Evolutionary conservation across 768 basidiomycete species (phyloP), one percentile per base, ranked within the genome.

Genomic region (Pleurotus eryngii): DNA sequence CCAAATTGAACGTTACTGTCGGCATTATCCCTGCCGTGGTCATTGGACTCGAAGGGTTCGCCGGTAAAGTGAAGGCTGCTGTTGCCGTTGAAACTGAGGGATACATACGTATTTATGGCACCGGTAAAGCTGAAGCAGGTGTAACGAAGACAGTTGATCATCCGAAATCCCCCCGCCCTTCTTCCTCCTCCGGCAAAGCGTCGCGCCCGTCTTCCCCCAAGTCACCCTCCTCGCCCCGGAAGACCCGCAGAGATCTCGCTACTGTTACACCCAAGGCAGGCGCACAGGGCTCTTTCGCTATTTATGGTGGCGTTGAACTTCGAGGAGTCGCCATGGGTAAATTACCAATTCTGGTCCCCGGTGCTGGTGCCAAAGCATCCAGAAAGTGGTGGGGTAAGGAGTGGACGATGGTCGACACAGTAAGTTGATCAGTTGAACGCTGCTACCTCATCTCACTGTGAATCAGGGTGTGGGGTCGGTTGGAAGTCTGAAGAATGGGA

Each of bases 41-140:
- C 17, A n/a, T 54, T 4, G 51, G 51, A 4, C 51, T 54, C n/a
- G 51, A 54, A 42, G 51, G 51, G 15, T 54, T 54, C 26, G 51
- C 51, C 4, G 51, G 51, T n/a, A 37, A 54, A 24, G 51, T 54
- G 7, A 39, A 42, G 22, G 51, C 51, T 9, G 51, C 51, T 8
- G 38, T 54, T 7, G 38, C 35, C 12, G 5, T 20, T 3, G 51
- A 54, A 22, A 20, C 42, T 1, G 51, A 54, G 15, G 37, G 37
- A 6, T 54, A 40, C 22, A 18, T 42, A 7, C 51, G 51, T n/a
- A 17, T 54, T 7, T 37, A 54, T 1, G 39, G 51, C 37, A 18
- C 26, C 1, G 51, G 51, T 4, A 54, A 54, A 39, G 14, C 42
- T 5, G 17, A 42, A 54, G 51, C n/a, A n/a, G 51, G 51, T 15